These are phyloP conservation scores for Globisporangium camurandrum DNA, from an alignment of 352 stramenopile genomes.

Conservation along the genomic window DNA sequence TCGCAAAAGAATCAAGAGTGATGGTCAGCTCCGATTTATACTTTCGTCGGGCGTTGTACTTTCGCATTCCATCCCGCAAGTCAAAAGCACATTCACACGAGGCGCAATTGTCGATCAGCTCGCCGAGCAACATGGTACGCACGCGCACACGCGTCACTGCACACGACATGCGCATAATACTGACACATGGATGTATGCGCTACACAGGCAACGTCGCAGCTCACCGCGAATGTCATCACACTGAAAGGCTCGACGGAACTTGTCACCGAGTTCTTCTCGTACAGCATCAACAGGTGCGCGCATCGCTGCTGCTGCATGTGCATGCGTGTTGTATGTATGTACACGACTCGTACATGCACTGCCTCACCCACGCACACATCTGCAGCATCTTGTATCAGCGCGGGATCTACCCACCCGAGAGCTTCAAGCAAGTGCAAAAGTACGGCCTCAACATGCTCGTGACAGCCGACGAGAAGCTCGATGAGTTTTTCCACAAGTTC, in stretches of 20 bases:
- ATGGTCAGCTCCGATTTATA: too few relatives aligned
- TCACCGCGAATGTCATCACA: slow-evolving; percentile 95
- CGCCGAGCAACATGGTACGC: background rate
- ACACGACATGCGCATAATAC: background rate
- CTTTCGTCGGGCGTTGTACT: too few relatives aligned
- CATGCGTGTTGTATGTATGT: slow-evolving; percentile 3
- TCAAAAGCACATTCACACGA: background rate
- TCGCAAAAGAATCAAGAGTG: background rate
- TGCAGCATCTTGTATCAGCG: slow-evolving; percentile 91
- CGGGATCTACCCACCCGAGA: slow-evolving; percentile 99
- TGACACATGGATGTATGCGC: background rate
- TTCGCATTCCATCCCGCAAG: too few relatives aligned
- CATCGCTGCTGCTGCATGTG: background rate
- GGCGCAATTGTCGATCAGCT: background rate
- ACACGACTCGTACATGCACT: background rate
- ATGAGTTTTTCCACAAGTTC: slow-evolving; percentile 94
- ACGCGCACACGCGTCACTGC: background rate
- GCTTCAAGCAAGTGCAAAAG: slow-evolving; percentile 95
- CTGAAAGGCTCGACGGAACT: slow-evolving; percentile 98
- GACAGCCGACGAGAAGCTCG: slow-evolving; percentile 94
- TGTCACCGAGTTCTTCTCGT: slow-evolving; percentile 99
- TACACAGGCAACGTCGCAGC: slow-evolving; percentile 50
- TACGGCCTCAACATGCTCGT: slow-evolving; percentile 98
- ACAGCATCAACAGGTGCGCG: slow-evolving; percentile 94
- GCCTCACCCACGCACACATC: too few relatives aligned